These are phyloP conservation scores for Chrysoporthe deuterocubensis DNA, from an alignment of 2,329 filamentous ascomycete genomes.

Conservation along the genomic window DNA sequence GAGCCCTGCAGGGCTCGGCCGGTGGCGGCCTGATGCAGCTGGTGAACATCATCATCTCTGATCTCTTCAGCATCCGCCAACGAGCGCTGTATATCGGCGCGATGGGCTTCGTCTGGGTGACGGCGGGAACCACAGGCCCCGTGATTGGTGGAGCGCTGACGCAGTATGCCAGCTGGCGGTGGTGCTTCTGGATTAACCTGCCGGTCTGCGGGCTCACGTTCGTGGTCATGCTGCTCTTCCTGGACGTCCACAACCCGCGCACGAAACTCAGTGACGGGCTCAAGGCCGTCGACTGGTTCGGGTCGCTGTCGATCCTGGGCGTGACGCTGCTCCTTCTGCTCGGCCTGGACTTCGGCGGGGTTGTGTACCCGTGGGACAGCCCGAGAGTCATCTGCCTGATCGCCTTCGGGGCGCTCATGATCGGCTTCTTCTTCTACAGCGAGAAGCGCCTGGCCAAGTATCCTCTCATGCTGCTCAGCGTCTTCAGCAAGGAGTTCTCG, in stretches of 20 bases:
- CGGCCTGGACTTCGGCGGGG: conserved; percentile 70
- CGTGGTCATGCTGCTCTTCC: conserved; percentile 34
- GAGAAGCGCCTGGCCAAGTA: conserved; percentile 64
- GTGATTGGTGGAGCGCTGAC: conserved; percentile 35
- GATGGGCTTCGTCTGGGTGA: conserved; percentile 56
- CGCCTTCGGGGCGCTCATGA: conserved; percentile 55
- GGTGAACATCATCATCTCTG: conserved; percentile 42
- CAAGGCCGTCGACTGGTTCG: conserved; percentile 62
- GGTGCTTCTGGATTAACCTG: conserved; percentile 36
- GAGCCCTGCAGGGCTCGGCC: conserved; percentile 42
- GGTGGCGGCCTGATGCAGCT: conserved; percentile 42
- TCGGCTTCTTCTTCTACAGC: conserved; percentile 56
- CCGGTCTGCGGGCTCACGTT: conserved; percentile 32
- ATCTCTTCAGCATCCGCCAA: conserved; percentile 42
- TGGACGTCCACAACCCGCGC: conserved; percentile 60
- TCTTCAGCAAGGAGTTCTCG: conserved; percentile 55
- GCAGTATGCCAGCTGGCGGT: conserved; percentile 33
- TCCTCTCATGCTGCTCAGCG: conserved; percentile 64
- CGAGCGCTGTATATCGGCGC: conserved; percentile 32
- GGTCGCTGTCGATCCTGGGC: conserved; percentile 62
- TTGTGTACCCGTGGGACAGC: conserved; percentile 61
- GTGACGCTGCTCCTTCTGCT: conserved; percentile 68
- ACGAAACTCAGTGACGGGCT: conserved; percentile 64
- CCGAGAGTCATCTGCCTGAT: conserved; percentile 62
- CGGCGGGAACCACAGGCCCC: conserved; percentile 32